Evolutionary conservation across 176 grass and related monocot genomes (phyloP).

Genomic region (Bromus sterilis): DNA sequence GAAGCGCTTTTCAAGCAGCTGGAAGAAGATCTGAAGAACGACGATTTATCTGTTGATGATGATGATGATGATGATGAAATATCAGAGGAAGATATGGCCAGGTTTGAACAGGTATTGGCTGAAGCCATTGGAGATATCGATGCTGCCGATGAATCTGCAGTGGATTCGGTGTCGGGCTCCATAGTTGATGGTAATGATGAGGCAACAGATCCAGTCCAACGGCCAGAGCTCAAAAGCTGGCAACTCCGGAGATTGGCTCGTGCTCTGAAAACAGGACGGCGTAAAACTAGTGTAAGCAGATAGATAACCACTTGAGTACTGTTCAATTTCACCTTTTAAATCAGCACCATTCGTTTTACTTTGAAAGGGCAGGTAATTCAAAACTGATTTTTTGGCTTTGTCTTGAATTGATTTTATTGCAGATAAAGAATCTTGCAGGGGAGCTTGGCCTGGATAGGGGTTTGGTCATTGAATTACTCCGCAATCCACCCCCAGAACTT

Average conservation of each 20-base stretch:
- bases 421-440: slow-evolving; percentile 91
- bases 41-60: slow-evolving; percentile 48
- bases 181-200: slow-evolving; percentile 15
- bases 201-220: slow-evolving; percentile 9
- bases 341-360: background rate
- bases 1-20: slow-evolving; percentile 76
- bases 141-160: slow-evolving; percentile 26
- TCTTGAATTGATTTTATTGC: slow-evolving; percentile 3
- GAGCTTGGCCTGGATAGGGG: slow-evolving; percentile 77
- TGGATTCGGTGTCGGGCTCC: background rate
- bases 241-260: slow-evolving; percentile 71
- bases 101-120: slow-evolving; percentile 64
- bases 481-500: slow-evolving; percentile 89
- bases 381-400: slow-evolving; percentile 10
- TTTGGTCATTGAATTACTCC: slow-evolving; percentile 73
- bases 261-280: slow-evolving; percentile 64
- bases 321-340: background rate
- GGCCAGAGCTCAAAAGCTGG: slow-evolving; percentile 63
- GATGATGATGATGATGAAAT: slow-evolving; percentile 52
- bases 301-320: background rate
- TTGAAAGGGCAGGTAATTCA: background rate
- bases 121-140: slow-evolving; percentile 51
- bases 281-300: slow-evolving; percentile 73
- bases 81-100: slow-evolving; percentile 82
- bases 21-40: slow-evolving; percentile 74